These are phyloP conservation scores for Pichia sp. DNA, from an alignment of 1,139 yeast genomes.

Conservation along the genomic window DNA sequence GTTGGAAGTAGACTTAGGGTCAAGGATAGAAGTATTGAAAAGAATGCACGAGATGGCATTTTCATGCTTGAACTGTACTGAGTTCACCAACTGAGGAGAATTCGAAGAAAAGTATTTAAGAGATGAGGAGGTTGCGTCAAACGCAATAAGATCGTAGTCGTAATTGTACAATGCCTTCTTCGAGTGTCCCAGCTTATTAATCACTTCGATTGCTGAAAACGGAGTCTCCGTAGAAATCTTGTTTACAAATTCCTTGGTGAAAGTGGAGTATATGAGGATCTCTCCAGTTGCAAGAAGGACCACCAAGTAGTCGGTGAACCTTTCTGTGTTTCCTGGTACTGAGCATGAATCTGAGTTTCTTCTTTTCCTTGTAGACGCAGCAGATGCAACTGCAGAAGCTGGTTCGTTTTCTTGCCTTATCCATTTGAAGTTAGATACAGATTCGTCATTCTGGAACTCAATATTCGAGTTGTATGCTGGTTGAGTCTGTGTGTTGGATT, in stretches of 20 bases:
- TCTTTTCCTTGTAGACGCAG: not conserved
- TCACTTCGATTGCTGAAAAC: constrained; percentile 18
- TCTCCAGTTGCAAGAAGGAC: constrained; percentile 40
- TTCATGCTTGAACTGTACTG: constrained; percentile 26
- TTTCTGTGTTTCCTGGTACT: constrained; percentile 7
- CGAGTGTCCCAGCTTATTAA: constrained; percentile 4
- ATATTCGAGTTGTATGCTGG: constrained; percentile 21
- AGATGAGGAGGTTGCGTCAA: constrained; percentile 21
- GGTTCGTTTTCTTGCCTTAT: constrained; percentile 11
- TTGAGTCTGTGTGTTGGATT: constrained; percentile 3
- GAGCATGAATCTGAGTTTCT: constrained; percentile 7
- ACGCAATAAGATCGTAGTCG: constrained; percentile 16
- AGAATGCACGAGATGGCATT: constrained; percentile 21
- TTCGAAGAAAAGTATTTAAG: constrained; percentile 28
- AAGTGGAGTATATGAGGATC: constrained; percentile 41
- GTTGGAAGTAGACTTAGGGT: not conserved
- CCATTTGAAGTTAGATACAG: constrained; percentile 30
- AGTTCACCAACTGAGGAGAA: constrained; percentile 16
- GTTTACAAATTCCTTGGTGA: constrained; percentile 35
- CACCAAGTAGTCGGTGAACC: constrained; percentile 31
- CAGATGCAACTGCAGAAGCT: not conserved
- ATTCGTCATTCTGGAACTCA: constrained; percentile 31
- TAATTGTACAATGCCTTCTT: constrained; percentile 6
- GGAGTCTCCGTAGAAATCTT: constrained; percentile 34
- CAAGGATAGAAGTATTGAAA: constrained; percentile 8